phyloP scores from a whole-genome alignment of 352 stramenopile species.

The Globisporangium recalcitrans region DNA sequence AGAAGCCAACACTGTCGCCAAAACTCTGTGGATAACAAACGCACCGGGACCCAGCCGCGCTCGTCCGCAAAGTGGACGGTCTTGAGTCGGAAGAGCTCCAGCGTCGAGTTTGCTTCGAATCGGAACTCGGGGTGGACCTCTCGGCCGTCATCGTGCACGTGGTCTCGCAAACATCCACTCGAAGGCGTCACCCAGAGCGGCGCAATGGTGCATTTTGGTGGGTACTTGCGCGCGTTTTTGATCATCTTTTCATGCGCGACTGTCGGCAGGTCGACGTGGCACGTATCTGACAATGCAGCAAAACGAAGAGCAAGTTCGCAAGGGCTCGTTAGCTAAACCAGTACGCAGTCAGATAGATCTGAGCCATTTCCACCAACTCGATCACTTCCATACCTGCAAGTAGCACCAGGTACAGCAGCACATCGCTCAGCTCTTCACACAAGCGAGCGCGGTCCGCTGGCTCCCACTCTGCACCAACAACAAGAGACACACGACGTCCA shows the following conservation, averaged over 20 bases:
- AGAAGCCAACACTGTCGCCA: not conserved
- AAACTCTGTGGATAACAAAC: not conserved
- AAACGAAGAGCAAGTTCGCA: not conserved
- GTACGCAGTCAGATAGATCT: no score
- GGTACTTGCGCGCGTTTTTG: constrained; percentile 87
- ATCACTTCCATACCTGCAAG: constrained; percentile 77
- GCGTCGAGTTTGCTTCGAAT: constrained; percentile 42
- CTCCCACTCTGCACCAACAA: constrained; percentile 47
- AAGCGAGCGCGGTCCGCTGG: constrained; percentile 84
- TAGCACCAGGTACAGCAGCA: constrained; percentile 94
- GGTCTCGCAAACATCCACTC: no score
- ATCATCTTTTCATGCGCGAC: constrained; percentile 91
- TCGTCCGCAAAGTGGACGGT: constrained; percentile 57
- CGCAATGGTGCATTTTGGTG: constrained; percentile 25
- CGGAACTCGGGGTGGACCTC: no score
- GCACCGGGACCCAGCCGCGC: constrained; percentile 53
- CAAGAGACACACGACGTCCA: no score
- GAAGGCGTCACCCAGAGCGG: not conserved
- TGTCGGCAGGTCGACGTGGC: constrained; percentile 86
- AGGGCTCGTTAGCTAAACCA: no score
- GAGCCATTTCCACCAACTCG: no score
- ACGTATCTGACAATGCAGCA: constrained; percentile 45
- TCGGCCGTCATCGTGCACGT: no score
- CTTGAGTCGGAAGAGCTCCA: constrained; percentile 50
- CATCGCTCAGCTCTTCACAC: constrained; percentile 94